phyloP scores from a whole-genome alignment of 768 basidiomycete genomes.

The Amanita pseudoporphyria region DNA sequence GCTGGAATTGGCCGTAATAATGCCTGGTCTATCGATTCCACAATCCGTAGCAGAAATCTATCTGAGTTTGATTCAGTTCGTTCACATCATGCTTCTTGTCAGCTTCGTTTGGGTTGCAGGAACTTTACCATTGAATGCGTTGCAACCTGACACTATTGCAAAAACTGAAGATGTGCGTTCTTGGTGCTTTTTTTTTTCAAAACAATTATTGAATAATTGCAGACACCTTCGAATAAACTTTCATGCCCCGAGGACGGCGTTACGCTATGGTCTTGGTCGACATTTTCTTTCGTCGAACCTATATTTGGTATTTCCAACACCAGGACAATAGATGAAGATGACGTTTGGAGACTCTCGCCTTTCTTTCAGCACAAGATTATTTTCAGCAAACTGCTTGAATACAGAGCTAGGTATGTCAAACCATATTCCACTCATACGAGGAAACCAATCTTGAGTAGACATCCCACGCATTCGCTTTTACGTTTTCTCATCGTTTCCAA shows the following conservation, averaged over 20 bases:
- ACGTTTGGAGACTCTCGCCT: conserved; percentile 61
- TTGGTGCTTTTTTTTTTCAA: not conserved
- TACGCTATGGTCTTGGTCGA: conserved; percentile 55
- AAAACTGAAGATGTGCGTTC: conserved; percentile 33
- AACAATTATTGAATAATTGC: conserved; percentile 2
- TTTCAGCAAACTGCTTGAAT: conserved; percentile 52
- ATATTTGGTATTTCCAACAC: conserved; percentile 41
- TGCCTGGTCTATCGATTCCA: conserved; percentile 3
- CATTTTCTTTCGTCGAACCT: conserved; percentile 57
- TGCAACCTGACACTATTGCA: conserved; percentile 41
- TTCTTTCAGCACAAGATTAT: conserved; percentile 61
- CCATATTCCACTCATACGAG: not conserved
- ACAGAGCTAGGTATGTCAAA: conserved; percentile 28
- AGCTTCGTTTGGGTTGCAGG: conserved; percentile 42
- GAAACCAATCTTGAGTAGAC: conserved; percentile 19
- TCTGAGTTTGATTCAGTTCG: not conserved
- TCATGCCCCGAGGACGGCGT: conserved; percentile 60
- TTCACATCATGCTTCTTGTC: conserved; percentile 22
- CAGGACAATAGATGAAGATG: conserved; percentile 37
- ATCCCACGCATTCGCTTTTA: conserved; percentile 48
- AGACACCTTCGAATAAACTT: conserved; percentile 39
- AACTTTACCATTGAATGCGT: conserved; percentile 41
- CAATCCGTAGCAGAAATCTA: not conserved
- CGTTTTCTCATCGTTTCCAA: conserved; percentile 57
- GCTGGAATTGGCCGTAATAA: conserved; percentile 19